Evolutionary conservation across 768 basidiomycete species (phyloP), one percentile per base, ranked within the genome.

Genomic region (Pisolithus marmoratus): DNA sequence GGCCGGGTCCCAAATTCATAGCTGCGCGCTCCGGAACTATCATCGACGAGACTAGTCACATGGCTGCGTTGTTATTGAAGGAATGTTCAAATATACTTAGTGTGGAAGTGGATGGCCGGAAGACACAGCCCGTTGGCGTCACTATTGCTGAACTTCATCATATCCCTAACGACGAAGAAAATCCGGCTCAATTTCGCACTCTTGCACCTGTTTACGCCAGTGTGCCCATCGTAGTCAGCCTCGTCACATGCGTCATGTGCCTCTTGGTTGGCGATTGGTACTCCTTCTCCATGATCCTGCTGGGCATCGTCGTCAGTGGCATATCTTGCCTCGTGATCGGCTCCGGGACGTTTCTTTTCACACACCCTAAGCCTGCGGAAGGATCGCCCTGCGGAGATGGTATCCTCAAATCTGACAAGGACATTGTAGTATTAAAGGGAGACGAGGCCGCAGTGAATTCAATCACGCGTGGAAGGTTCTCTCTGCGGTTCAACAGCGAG

Each of bases 241-340:
- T 57, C 11, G 60, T 42, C 17, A 46, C 56, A 2, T 58, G n/a
- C n/a, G n/a, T n/a, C n/a, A n/a, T n/a, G n/a, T n/a, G n/a, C n/a
- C n/a, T n/a, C n/a, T n/a, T n/a, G 56, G n/a, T n/a, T n/a, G n/a
- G 43, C 2, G 70, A 71, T 46, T 71, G 67, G 66, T 69, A 53
- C 40, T 67, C 55, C 47, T 65, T 65, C 26, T 49, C 59, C 8
- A 55, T 66, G 26, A 66, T 71, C 45, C 26, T 65, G 0, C 26
- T 70, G 3, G 70, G 70, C 9, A 68, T 71, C 19, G 9, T 71
- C 14, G 49, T 62, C 46, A 59, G 57, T 9, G 69, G 70, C 17
- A 34, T 65, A 8, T 57, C 69, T 19, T 58, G 61, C 42, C 46
- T 58, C 12, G 53, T 58, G 3, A 59, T 69, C 8, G 68, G 68